Evolutionary conservation across 768 basidiomycete species (phyloP), one percentile per base, ranked within the genome.

Genomic region (Leccinum longicurvipes): DNA sequence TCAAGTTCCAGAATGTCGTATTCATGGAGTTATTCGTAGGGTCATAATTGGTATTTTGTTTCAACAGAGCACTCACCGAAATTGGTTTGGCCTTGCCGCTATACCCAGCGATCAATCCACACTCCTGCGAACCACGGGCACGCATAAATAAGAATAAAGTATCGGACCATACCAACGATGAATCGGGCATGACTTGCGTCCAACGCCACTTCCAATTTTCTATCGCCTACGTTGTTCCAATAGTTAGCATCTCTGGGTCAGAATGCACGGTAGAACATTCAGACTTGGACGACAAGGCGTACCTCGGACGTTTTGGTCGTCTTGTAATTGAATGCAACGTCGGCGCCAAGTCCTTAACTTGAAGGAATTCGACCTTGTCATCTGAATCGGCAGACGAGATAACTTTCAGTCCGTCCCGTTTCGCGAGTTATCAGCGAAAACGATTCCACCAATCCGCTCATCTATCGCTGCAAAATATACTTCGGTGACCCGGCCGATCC

Each of bases 251-350:
- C 4, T 23, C 9, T 2, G 2, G 2, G 7, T 58, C 15, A 47
- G 51, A 14, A 34, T 3, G 28, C 27, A 4, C 11, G 10, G 17
- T 2, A 14, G 1, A 5, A 11, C 5, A 1, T 25, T 36, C 6
- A 7, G 6, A 4, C n/a, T n/a, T n/a, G n/a, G 0, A 7, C 2
- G 15, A 7, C 2, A 47, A 8, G 34, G 61, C 59, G 53, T 68
- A 82, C 73, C 12, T 83, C 78, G 1, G 62, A 61, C 0, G 79
- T 82, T 41, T 74, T 71, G 1, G 73, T 72, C 0, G 77, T 87
- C 74, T 89, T 85, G 71, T 85, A 88, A 69, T 89, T 87, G 75
- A 87, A 87, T 1, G 77, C 81, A 8, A 84, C 76, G 60, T 90
- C 86, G 0, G 81, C 79, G 0, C 86, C 86, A 39, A 85, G 59